Percentiles rank a stretch among this genome's conserved stretches.
These are phyloP conservation scores for Sanchytrium tribonematis DNA, from an alignment of 371 early-diverging fungal species.

Conservation along the genomic window DNA sequence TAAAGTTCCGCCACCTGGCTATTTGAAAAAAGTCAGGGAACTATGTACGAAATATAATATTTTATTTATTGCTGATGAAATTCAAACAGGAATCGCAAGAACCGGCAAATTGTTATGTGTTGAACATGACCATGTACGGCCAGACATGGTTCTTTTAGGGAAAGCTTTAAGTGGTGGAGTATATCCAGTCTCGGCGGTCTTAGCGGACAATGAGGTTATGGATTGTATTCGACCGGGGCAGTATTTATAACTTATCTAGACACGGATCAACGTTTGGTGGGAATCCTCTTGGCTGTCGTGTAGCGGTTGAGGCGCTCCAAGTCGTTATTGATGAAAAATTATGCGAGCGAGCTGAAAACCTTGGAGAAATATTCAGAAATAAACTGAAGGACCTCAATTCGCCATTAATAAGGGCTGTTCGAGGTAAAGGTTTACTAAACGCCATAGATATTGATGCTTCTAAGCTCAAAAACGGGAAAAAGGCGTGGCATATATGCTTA, in stretches of 20 bases:
- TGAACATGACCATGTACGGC: not conserved
- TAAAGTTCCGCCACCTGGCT: constrained; percentile 2
- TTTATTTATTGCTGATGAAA: constrained; percentile 3
- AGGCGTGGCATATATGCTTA: constrained; percentile 89
- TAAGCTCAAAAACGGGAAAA: constrained; percentile 33
- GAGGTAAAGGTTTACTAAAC: constrained; percentile 79
- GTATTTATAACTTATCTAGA: constrained; percentile 17
- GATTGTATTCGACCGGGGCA: constrained; percentile 74
- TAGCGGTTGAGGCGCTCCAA: constrained; percentile 31
- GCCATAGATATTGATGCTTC: constrained; percentile 76
- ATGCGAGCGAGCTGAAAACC: constrained; percentile 35
- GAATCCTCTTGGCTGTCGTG: constrained; percentile 46
- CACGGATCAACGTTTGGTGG: constrained; percentile 68
- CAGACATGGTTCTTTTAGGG: constrained; percentile 2
- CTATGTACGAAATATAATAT: constrained; percentile 3
- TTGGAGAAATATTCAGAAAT: constrained; percentile 56
- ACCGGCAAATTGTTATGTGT: constrained; percentile 2
- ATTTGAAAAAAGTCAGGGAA: constrained; percentile 1
- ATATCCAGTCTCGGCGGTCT: constrained; percentile 78
- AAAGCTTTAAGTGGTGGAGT: constrained; percentile 20
- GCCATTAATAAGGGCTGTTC: constrained; percentile 42
- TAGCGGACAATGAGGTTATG: constrained; percentile 61
- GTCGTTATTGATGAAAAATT: constrained; percentile 79
- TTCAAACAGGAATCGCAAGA: constrained; percentile 2
- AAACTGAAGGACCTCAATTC: constrained; percentile 35